Evolutionary conservation across 192 early-diverging fungal genomes (phyloP).

Genomic region (Coemansia sp.): DNA sequence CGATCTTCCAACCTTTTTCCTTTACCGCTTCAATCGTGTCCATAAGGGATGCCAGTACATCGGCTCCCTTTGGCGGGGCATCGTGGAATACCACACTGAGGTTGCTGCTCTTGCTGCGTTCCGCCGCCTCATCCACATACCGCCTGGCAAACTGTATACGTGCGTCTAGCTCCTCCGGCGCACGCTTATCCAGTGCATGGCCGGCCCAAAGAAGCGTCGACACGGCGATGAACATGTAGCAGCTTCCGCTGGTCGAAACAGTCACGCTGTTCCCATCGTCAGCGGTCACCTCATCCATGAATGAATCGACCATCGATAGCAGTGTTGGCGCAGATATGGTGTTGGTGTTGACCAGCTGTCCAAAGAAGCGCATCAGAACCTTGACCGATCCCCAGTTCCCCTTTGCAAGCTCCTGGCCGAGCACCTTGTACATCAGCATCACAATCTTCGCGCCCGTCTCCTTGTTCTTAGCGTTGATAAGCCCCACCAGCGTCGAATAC

Average conservation of each 20-base stretch:
- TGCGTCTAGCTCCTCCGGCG: slow-evolving; percentile 29
- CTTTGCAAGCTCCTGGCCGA: slow-evolving; percentile 58
- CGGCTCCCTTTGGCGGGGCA: slow-evolving; percentile 29
- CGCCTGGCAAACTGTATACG: slow-evolving; percentile 16
- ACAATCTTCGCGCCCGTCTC: slow-evolving; percentile 69
- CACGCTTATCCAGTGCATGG: slow-evolving; percentile 19
- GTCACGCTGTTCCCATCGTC: slow-evolving; percentile 3
- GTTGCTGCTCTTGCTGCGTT: slow-evolving; percentile 13
- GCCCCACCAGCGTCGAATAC: slow-evolving; percentile 79
- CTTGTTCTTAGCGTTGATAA: slow-evolving; percentile 75
- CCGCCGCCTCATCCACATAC: slow-evolving; percentile 31
- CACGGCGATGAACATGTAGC: slow-evolving; percentile 73
- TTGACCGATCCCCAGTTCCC: slow-evolving; percentile 75
- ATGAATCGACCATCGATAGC: slow-evolving; percentile 62
- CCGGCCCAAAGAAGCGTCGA: slow-evolving; percentile 79
- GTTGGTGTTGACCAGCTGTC: slow-evolving; percentile 73
- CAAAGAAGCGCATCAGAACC: slow-evolving; percentile 78
- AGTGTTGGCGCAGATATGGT: slow-evolving; percentile 69
- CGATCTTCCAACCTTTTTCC: slow-evolving; percentile 35
- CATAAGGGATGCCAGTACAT: slow-evolving; percentile 35
- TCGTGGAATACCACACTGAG: slow-evolving; percentile 41
- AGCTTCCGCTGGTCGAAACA: slow-evolving; percentile 54
- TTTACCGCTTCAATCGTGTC: slow-evolving; percentile 29
- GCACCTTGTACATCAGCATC: slow-evolving; percentile 51
- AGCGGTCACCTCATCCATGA: slow-evolving; percentile 58